These are phyloP conservation scores for Galeopsis tetrahit DNA, from an alignment of 257 asterid species.

Conservation along the genomic window DNA sequence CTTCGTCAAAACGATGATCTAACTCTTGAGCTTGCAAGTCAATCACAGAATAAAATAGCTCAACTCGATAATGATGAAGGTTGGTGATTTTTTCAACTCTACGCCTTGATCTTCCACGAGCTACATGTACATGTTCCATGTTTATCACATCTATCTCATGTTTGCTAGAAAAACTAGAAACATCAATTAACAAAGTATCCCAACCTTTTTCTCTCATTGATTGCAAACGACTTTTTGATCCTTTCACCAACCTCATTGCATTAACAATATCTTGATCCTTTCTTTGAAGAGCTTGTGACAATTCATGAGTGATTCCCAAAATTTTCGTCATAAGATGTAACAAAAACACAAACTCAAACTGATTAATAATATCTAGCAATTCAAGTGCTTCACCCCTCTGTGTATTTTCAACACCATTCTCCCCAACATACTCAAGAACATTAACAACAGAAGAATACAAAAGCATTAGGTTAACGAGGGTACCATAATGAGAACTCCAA, in stretches of 20 bases:
- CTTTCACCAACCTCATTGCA: no score
- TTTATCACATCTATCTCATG: neutral
- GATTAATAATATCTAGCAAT: neutral
- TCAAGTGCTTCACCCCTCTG: neutral
- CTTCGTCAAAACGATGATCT: neutral
- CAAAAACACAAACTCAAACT: no score
- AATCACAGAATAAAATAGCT: neutral
- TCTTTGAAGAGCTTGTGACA: neutral
- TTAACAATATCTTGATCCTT: no score
- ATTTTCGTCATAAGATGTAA: no score
- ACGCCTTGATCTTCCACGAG: neutral
- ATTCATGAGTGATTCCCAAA: no score
- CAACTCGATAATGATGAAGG: neutral
- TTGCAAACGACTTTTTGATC: no score
- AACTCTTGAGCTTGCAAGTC: neutral
- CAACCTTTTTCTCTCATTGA: neutral
- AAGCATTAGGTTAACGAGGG: no score
- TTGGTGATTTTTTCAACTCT: neutral
- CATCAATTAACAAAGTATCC: neutral
- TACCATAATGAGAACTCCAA: no score
- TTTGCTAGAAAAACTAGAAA: neutral
- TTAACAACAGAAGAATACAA: neutral
- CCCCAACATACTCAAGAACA: neutral
- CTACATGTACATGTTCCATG: neutral
- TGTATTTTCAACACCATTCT: no score